Evolutionary conservation across 768 basidiomycete species (phyloP), one percentile per base, ranked within the genome.

Genomic region (Lentinula edodes): DNA sequence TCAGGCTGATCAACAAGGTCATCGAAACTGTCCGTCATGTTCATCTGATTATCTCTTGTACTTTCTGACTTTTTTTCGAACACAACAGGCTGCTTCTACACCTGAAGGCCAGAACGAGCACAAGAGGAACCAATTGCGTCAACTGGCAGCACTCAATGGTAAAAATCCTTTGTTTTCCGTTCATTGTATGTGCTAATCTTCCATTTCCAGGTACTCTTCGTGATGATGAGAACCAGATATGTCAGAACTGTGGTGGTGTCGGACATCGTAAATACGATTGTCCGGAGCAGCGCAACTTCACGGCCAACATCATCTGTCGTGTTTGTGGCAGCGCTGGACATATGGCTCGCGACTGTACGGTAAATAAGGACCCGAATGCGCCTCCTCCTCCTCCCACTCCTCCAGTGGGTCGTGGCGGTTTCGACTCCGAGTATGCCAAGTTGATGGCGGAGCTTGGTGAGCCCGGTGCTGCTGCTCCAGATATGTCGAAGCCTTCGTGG

Each of bases 21-120:
- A 99, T 99, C 64, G 97, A 98, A 77, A 98, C 96, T 35, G 96
- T 96, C 68, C 16, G 59, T 60, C 20, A 12, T n/a, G 72, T 88
- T 80, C 8, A 2, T 20, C 36, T 60, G 16, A 23, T 18, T 3
- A 61, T 1, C 13, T 42, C 18, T 39, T 3, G 8, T n/a, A 32
- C 62, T 34, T 42, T 23, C 60, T 68, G 12, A 63, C 55, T 64
- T 34, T 52, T 58, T 59, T 32, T n/a, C 51, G 35, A 51, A 61
- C 45, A 0, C 28, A 28, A 28, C 68, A 98, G 96, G 97, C 97
- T 62, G 97, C 97, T 12, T 98, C 96, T 13, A 97, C 95, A 6
- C 97, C 97, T 6, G 97, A 99, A 79, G 97, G 95, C 35, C 95
- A 99, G 76, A 99, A 99, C 72, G 96, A 97, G 69, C 97, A 99